phyloP scores from a whole-genome alignment of 805 yeast species.

The Candida coquimbonensis region DNA sequence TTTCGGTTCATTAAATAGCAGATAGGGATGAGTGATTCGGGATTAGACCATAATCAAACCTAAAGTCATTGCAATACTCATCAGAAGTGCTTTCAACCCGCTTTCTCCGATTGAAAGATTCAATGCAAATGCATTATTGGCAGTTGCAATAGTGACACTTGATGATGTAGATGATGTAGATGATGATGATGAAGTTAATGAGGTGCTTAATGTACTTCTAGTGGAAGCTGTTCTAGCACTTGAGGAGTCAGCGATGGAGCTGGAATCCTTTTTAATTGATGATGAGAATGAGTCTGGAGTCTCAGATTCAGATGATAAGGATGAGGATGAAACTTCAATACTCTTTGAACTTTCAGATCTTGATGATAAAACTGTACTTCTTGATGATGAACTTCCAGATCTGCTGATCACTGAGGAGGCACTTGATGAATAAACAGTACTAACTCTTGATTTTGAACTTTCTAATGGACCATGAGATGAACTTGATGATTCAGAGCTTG shows the following conservation, averaged over 20 bases:
- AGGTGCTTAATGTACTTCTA: too few species aligned
- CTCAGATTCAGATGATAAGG: slow-evolving; percentile 8
- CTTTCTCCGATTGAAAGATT: slow-evolving; percentile 1
- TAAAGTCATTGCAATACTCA: slow-evolving; percentile 4
- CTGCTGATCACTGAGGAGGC: slow-evolving; percentile 4
- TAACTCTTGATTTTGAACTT: slow-evolving; percentile 4
- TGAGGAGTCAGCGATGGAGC: slow-evolving; percentile 3
- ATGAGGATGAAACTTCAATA: background rate
- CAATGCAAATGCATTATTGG: slow-evolving; percentile 7
- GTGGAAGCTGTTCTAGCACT: too few species aligned
- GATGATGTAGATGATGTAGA: slow-evolving; percentile 6
- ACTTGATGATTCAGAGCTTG: slow-evolving; percentile 1
- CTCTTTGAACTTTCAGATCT: background rate
- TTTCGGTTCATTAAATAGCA: background rate
- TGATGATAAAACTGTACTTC: slow-evolving; percentile 10
- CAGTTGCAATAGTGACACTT: slow-evolving; percentile 1
- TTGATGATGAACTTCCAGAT: slow-evolving; percentile 8
- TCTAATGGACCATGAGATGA: slow-evolving; percentile 1
- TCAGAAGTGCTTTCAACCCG: slow-evolving; percentile 9
- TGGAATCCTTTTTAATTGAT: background rate
- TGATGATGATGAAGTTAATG: slow-evolving; percentile 7
- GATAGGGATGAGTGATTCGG: too few species aligned
- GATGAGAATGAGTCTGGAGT: slow-evolving; percentile 13
- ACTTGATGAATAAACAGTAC: slow-evolving; percentile 7
- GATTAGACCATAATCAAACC: slow-evolving; percentile 2